Evolutionary conservation across 2,329 filamentous ascomycete species (phyloP).

Genomic region (Nigrograna mackinnonii): DNA sequence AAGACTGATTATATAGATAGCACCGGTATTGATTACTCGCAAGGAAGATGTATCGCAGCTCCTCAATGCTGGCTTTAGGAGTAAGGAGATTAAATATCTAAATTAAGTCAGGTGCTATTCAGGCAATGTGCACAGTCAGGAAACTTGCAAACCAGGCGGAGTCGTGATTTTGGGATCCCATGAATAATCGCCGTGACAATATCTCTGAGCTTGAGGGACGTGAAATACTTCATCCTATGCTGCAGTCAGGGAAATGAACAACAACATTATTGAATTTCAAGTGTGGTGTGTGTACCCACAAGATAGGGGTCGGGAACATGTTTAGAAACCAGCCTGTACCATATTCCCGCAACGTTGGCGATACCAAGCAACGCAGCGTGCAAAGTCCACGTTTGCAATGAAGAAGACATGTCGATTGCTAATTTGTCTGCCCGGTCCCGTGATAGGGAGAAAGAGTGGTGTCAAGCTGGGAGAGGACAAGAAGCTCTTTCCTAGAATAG

Average conservation of each 20-base stretch:
- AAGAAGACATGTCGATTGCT: conserved; percentile 18
- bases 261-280: not conserved
- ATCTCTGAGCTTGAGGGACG: conserved; percentile 86
- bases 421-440: too few species aligned
- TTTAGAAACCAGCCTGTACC: conserved; percentile 46
- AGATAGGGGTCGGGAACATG: conserved; percentile 63
- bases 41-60: conserved; percentile 42
- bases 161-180: conserved; percentile 99
- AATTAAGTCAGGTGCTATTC: too few species aligned
- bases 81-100: conserved; percentile 47
- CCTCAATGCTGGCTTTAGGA: conserved; percentile 41
- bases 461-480: not conserved
- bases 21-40: conserved; percentile 42
- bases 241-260: not conserved
- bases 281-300: conserved; percentile 37
- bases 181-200: conserved; percentile 70
- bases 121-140: conserved; percentile 50
- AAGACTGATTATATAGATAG: conserved; percentile 39
- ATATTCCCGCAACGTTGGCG: conserved; percentile 22
- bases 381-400: conserved; percentile 25
- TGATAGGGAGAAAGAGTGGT: too few species aligned
- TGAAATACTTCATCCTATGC: conserved; percentile 85
- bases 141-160: conserved; percentile 74
- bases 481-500: conserved; percentile 1
- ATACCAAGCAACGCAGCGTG: conserved; percentile 22